A percentile compares a stretch with the other conserved stretches of the same genome.
phyloP scores from a whole-genome alignment of 768 basidiomycete species.

The Boletales sp. region DNA sequence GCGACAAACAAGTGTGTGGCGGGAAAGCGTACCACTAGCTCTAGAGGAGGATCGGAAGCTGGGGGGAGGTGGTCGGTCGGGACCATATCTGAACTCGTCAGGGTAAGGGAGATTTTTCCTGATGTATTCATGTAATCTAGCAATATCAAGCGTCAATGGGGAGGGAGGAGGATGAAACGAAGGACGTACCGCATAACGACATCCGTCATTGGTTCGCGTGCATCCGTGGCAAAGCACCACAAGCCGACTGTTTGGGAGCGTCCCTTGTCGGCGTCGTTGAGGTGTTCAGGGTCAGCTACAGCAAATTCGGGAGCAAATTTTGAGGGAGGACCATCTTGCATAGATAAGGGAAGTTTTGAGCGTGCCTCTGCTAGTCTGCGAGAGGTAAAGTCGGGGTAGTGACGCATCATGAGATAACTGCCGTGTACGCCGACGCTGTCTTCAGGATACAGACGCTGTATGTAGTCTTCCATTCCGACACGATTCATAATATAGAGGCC shows the following conservation, averaged over 20 bases:
- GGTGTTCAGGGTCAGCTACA: conserved; percentile 39
- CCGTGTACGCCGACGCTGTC: conserved; percentile 62
- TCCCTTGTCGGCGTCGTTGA: conserved; percentile 52
- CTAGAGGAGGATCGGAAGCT: conserved; percentile 37
- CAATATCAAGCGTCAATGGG: background rate
- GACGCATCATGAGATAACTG: conserved; percentile 68
- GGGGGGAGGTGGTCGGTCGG: conserved; percentile 61
- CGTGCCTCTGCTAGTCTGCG: conserved; percentile 40
- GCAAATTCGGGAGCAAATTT: conserved; percentile 52
- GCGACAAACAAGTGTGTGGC: background rate
- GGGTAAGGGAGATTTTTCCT: conserved; percentile 68
- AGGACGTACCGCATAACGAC: conserved; percentile 62
- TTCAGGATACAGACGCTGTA: conserved; percentile 72
- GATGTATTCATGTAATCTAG: conserved; percentile 63
- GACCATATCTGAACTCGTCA: conserved; percentile 66
- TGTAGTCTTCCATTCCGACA: conserved; percentile 74
- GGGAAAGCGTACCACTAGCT: conserved; percentile 21
- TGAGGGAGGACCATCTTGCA: conserved; percentile 31
- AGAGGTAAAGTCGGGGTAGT: conserved; percentile 65
- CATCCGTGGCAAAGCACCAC: conserved; percentile 71
- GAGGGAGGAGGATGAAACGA: background rate
- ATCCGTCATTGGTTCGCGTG: conserved; percentile 67
- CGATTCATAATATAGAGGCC: conserved; percentile 85
- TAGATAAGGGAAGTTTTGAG: conserved; percentile 19
- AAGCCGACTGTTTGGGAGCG: conserved; percentile 58